A percentile compares a stretch with the other conserved stretches of the same genome.
phyloP scores from a whole-genome alignment of 2,329 filamentous ascomycete species.

The Torrubiella hemipterigena region DNA sequence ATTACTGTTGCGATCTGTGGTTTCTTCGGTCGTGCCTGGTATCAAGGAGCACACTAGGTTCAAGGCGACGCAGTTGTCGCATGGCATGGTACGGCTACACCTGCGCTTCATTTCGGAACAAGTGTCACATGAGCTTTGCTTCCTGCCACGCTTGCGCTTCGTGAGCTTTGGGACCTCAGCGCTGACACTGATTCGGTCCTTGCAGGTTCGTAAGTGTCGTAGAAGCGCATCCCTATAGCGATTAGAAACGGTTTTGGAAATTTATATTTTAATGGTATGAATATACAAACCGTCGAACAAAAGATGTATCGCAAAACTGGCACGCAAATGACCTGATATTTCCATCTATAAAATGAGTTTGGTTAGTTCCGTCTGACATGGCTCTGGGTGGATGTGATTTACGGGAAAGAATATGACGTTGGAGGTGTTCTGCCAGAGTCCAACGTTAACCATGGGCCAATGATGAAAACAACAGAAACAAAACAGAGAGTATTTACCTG shows the following conservation, averaged over 20 bases:
- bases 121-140: not conserved
- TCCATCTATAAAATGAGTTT: not conserved
- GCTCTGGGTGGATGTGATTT: too few species aligned
- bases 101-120: not conserved
- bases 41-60: not conserved
- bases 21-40: not conserved
- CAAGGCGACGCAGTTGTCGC: not conserved
- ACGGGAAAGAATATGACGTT: not conserved
- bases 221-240: not conserved
- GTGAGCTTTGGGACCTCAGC: not conserved
- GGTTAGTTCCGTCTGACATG: not conserved
- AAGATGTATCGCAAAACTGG: not conserved
- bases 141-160: not conserved
- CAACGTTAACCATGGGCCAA: too few species aligned
- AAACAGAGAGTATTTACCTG: too few species aligned
- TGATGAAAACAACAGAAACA: too few species aligned
- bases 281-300: not conserved
- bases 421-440: not conserved
- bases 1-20: not conserved
- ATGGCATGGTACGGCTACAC: not conserved
- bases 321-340: not conserved
- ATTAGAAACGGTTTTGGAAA: not conserved
- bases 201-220: not conserved
- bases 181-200: not conserved
- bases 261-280: too few species aligned